Evolutionary conservation across 179 eudicot species (phyloP), one percentile per base, ranked within the genome.

Genomic region (Beta lomatogona): DNA sequence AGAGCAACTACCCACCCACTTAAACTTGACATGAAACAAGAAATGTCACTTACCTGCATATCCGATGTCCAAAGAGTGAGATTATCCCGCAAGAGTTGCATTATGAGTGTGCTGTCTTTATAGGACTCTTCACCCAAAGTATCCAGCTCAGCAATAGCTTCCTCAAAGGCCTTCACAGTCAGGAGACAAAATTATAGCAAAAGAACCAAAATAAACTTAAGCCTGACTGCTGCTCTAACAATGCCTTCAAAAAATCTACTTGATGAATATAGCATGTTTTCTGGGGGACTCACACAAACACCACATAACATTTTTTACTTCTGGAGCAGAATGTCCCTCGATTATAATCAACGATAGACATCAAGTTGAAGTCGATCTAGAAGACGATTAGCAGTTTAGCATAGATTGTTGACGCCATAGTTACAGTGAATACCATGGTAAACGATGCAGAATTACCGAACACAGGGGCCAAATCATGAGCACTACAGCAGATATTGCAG

Each of bases 1-100:
- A 15, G 15, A 28, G 28, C 45, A 15, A 31, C 14, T 57, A 25
- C n/a, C n/a, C 61, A 31, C 4, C 58, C 11, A 22, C 14, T 52
- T 8, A 55, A 73, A 46, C 46, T 5, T 15, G n/a, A 31, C 7
- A 9, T 36, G 9, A 36, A 55, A 36, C 44, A 53, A 5, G n/a
- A 57, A 28, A 9, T 16, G 28, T 57, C 52, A 19, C 60, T 64
- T 8, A 78, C 84, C 80, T 83, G 84, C 86, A 86, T 86, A 41
- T 86, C 88, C 14, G 84, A 81, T 45, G 88, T 86, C 88, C 88
- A 86, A 53, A 80, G 83, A 48, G 83, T 83, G 77, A 83, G 80
- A 19, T 83, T 83, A n/a, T 83, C 83, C 58, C 86, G 78, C 80
- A 83, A 36, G 66, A 83, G 83, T 83, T 83, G 86, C 83, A 83